These are phyloP conservation scores for Aspergillus neoniger DNA, from an alignment of 2,329 filamentous ascomycete genomes.

Conservation along the genomic window DNA sequence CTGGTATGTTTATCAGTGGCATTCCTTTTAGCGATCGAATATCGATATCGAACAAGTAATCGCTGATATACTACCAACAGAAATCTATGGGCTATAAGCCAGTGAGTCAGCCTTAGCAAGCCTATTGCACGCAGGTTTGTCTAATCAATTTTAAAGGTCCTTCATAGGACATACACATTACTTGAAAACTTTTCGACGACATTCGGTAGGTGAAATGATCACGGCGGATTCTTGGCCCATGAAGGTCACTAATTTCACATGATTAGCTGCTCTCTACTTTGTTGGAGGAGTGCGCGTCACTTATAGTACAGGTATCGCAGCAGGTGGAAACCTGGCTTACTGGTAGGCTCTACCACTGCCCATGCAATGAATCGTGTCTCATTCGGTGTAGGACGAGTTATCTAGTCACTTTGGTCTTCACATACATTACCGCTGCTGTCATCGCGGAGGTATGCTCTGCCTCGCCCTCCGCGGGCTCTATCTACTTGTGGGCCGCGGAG, in stretches of 20 bases:
- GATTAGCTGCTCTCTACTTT: constrained; percentile 60
- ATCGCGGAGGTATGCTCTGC: constrained; percentile 64
- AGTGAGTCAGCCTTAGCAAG: constrained; percentile 37
- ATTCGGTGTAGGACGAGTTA: constrained; percentile 56
- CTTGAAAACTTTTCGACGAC: constrained; percentile 63
- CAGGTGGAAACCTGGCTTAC: constrained; percentile 62
- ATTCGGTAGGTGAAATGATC: constrained; percentile 49
- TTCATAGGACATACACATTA: constrained; percentile 59
- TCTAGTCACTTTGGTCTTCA: constrained; percentile 61
- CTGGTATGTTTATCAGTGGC: constrained; percentile 30
- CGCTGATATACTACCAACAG: constrained; percentile 33
- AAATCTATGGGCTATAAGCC: constrained; percentile 59
- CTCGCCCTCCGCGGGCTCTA: constrained; percentile 60
- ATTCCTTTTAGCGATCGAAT: neutral
- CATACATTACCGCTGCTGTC: constrained; percentile 62
- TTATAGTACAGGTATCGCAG: constrained; percentile 63
- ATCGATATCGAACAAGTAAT: neutral
- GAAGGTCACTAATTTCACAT: constrained; percentile 8
- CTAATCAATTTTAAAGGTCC: constrained; percentile 44
- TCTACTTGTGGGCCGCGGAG: constrained; percentile 65
- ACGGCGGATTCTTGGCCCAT: constrained; percentile 40
- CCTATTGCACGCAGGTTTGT: constrained; percentile 12
- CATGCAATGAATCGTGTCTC: neutral
- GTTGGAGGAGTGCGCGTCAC: constrained; percentile 62
- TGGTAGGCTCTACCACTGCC: constrained; percentile 45